Evolutionary conservation across 441 rosid species (phyloP), one percentile per base, ranked within the genome.

Genomic region (Breynia disticha): DNA sequence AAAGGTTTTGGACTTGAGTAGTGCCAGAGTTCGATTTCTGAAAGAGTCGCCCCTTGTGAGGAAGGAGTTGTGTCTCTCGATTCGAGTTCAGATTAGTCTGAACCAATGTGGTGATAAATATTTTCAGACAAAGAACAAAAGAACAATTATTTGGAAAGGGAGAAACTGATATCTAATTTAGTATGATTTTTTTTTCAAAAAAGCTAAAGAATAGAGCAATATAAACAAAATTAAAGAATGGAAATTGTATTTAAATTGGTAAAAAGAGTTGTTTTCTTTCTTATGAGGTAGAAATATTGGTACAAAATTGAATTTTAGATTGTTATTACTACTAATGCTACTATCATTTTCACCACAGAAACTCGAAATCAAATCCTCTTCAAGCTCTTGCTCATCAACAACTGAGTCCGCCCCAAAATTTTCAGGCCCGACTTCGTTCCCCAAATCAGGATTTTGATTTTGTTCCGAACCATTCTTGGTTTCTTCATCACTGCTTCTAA

Each of bases 401-500:
- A 49, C 19, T 21, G 70, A 46, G 65, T 53, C 59, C 38, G 49
- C 46, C 15, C 13, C 28, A 19, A 50, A 57, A 11, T 46, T 19
- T 32, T 14, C 39, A 8, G 12, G 57, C 50, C 59, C 14, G 56
- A 38, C 60, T 4, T 67, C 70, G 45, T 69, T 70, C n/a, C 22
- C 70, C 65, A 53, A 16, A 22, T 50, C 55, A 46, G 0, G 50
- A 19, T 24, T 10, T 16, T 20, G 38, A 0, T 59, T 61, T 19
- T 61, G 57, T 6, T 60, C 70, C 24, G 8, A 16, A 47, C 21
- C 11, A 15, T 16, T 49, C 64, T 56, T 53, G 37, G 7, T 47
- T 63, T 73, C 79, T 19, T 67, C 80, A 17, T 16, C 67, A 64
- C 51, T 63, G 48, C 74, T 69, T 67, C 97, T 82, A 1, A 90